Percentiles rank a stretch among this genome's conserved stretches.
Evolutionary conservation across 2,329 filamentous ascomycete genomes (phyloP).

Genomic region (Coniochaeta prunicola): DNA sequence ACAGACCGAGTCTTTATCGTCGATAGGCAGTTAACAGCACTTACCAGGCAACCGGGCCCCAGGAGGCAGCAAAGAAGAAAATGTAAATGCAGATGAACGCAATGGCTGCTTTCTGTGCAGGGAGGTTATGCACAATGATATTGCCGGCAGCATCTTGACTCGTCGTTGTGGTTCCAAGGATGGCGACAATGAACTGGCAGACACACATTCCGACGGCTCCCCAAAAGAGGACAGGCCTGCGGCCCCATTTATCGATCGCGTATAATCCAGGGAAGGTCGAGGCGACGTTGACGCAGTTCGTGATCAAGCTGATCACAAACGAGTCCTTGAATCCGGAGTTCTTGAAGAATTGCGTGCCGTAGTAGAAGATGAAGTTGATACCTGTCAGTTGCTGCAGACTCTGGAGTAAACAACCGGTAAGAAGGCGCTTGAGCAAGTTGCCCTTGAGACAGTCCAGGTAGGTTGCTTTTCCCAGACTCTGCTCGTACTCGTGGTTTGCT

Average conservation of each 20-base stretch:
- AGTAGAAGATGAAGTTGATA: slow-evolving; percentile 70
- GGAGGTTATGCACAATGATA: slow-evolving; percentile 38
- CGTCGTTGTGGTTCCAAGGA: slow-evolving; percentile 46
- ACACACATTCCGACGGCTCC: slow-evolving; percentile 65
- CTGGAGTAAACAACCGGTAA: slow-evolving; percentile 61
- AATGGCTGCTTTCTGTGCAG: slow-evolving; percentile 41
- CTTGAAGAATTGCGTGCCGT: slow-evolving; percentile 64
- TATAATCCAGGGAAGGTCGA: slow-evolving; percentile 67
- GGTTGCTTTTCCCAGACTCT: slow-evolving; percentile 38
- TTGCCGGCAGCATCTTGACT: slow-evolving; percentile 35
- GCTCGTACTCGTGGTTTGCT: slow-evolving; percentile 59
- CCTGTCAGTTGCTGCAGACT: slow-evolving; percentile 57
- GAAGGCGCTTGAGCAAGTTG: slow-evolving; percentile 47
- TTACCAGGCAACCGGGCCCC: slow-evolving; percentile 50
- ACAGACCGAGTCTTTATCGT: neutral
- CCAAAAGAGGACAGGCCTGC: slow-evolving; percentile 60
- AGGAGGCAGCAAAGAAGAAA: slow-evolving; percentile 71
- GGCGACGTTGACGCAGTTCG: slow-evolving; percentile 66
- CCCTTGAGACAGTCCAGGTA: slow-evolving; percentile 48
- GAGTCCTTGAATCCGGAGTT: slow-evolving; percentile 57
- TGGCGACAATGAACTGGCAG: slow-evolving; percentile 63
- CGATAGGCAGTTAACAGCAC: neutral
- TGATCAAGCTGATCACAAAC: slow-evolving; percentile 67
- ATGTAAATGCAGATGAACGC: slow-evolving; percentile 75
- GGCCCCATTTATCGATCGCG: slow-evolving; percentile 62